These are phyloP conservation scores for Candida oleophila DNA, from an alignment of 805 yeast genomes.

Conservation along the genomic window DNA sequence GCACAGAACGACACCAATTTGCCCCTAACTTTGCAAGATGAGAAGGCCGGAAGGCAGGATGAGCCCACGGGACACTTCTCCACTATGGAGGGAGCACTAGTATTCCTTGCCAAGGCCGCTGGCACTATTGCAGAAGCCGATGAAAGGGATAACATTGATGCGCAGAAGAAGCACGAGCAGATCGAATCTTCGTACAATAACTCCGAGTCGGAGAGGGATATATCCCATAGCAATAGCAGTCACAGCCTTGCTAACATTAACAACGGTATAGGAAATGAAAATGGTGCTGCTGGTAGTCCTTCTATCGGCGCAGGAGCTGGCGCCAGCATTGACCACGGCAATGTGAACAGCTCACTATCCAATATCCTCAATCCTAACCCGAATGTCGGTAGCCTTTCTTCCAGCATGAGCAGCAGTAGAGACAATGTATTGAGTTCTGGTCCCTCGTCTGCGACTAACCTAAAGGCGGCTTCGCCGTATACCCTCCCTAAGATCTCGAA, in stretches of 20 bases:
- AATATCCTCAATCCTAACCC: slow-evolving; percentile 2
- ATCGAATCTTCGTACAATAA: slow-evolving; percentile 31
- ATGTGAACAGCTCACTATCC: neutral
- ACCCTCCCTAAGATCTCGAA: neutral
- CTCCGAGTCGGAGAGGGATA: neutral
- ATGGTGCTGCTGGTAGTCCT: too few relatives aligned
- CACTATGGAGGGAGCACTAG: slow-evolving; percentile 60
- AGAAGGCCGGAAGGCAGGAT: neutral
- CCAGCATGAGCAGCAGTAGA: neutral
- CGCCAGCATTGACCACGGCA: too few relatives aligned
- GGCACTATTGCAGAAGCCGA: slow-evolving; percentile 73
- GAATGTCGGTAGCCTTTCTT: neutral
- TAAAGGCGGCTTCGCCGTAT: neutral
- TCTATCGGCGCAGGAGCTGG: too few relatives aligned
- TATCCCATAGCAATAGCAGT: neutral
- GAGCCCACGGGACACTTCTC: slow-evolving; percentile 26
- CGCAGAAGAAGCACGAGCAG: slow-evolving; percentile 46
- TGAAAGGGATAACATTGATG: slow-evolving; percentile 60
- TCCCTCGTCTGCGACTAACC: neutral
- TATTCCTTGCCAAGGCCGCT: slow-evolving; percentile 75
- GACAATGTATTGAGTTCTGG: neutral
- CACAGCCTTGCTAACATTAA: neutral
- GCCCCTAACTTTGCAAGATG: neutral
- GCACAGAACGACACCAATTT: neutral
- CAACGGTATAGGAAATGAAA: neutral